phyloP scores from a whole-genome alignment of 345 rosid genomes.

The Boechera stricta region DNA sequence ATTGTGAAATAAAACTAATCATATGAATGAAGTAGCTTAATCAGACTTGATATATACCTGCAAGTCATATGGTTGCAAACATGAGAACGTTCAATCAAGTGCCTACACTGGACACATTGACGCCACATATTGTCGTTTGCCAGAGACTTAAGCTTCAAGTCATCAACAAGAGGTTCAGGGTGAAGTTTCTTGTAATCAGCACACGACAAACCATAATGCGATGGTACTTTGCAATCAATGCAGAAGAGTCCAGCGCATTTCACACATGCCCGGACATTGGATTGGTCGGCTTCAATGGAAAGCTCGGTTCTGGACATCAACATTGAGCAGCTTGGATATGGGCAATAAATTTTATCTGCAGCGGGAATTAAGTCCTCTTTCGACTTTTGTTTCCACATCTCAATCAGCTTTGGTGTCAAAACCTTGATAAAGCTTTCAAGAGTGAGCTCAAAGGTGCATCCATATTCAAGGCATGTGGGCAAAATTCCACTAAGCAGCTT shows the following conservation, averaged over 20 bases:
- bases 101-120: conserved; percentile 50
- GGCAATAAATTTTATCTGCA: conserved; percentile 69
- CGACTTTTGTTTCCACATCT: conserved; percentile 52
- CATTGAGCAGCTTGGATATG: conserved; percentile 68
- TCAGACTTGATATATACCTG: conserved; percentile 49
- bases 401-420: conserved; percentile 56
- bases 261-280: conserved; percentile 59
- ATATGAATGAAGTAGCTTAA: background rate
- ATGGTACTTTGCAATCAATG: conserved; percentile 73
- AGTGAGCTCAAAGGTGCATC: conserved; percentile 58
- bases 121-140: conserved; percentile 55
- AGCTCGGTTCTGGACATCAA: conserved; percentile 66
- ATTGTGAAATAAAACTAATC: background rate
- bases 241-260: conserved; percentile 64
- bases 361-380: conserved; percentile 68
- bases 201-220: conserved; percentile 63
- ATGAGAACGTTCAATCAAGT: conserved; percentile 51
- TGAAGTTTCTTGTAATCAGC: conserved; percentile 50
- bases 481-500: conserved; percentile 59
- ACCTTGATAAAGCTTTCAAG: conserved; percentile 53
- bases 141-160: conserved; percentile 46
- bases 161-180: conserved; percentile 48
- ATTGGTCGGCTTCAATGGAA: background rate
- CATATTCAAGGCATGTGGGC: conserved; percentile 66
- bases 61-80: conserved; percentile 64